Evolutionary conservation across 2,329 filamentous ascomycete species (phyloP).

Genomic region (Colletotrichum sp.): DNA sequence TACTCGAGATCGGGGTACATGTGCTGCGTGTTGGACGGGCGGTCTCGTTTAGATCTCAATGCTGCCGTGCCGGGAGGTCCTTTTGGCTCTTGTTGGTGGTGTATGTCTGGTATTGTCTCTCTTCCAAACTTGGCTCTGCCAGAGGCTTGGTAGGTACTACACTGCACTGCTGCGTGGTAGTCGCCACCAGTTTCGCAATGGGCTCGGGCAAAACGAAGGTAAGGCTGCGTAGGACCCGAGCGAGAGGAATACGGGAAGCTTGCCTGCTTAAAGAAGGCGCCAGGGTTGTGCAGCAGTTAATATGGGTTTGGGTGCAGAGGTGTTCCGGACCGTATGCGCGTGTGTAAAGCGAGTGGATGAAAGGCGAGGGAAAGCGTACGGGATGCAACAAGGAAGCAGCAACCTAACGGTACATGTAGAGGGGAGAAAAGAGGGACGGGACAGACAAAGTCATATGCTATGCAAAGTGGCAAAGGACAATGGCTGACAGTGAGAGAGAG

Average conservation of each 20-base stretch:
- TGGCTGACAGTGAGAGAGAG: background rate
- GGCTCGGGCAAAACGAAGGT: background rate
- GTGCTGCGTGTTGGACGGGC: background rate
- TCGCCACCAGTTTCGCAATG: slow-evolving; percentile 11
- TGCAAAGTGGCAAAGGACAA: slow-evolving; percentile 12
- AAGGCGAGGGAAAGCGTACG: background rate
- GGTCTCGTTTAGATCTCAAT: slow-evolving; percentile 15
- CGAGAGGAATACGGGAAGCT: slow-evolving; percentile 1
- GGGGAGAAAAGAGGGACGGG: slow-evolving; percentile 10
- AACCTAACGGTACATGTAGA: background rate
- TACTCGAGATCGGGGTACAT: background rate
- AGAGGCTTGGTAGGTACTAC: background rate
- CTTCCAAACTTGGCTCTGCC: background rate
- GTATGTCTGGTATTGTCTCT: background rate
- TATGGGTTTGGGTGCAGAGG: background rate
- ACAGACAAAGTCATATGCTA: slow-evolving; percentile 5
- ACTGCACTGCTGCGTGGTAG: background rate
- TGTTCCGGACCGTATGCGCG: background rate
- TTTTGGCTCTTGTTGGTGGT: background rate
- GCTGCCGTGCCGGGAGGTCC: background rate
- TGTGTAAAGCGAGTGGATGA: slow-evolving; percentile 5
- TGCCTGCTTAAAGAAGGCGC: slow-evolving; percentile 19
- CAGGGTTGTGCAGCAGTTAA: slow-evolving; percentile 14
- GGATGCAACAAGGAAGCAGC: background rate
- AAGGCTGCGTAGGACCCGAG: background rate